phyloP scores from a whole-genome alignment of 106 monocot species.

The Phalaenopsis aphrodite region DNA sequence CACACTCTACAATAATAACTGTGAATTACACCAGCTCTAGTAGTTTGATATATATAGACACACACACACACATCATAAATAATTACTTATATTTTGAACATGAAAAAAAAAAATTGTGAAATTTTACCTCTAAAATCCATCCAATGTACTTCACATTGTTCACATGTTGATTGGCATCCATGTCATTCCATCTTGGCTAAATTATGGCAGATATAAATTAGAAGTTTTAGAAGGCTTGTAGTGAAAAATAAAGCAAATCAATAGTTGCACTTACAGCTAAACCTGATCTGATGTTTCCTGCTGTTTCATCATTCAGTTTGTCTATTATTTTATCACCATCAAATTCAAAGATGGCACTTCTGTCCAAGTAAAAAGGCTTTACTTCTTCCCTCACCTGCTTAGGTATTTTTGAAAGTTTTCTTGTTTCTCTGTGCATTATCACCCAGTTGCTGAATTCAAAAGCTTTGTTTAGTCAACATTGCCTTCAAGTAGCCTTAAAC shows the following conservation, averaged over 20 bases:
- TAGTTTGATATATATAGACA: no score
- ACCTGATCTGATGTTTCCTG: constrained; percentile 40
- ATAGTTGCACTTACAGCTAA: constrained; percentile 29
- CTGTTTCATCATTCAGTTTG: constrained; percentile 40
- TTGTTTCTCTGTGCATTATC: constrained; percentile 58
- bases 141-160: constrained; percentile 62
- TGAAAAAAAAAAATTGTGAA: neutral
- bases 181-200: constrained; percentile 58
- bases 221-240: neutral
- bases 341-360: constrained; percentile 10
- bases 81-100: no score
- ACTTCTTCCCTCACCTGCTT: constrained; percentile 48
- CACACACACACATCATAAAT: no score
- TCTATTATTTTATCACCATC: constrained; percentile 19
- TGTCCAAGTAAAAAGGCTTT: constrained; percentile 30
- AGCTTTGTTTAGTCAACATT: neutral
- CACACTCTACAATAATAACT: constrained; percentile 32
- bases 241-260: neutral
- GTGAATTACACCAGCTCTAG: no score
- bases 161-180: constrained; percentile 64
- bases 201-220: neutral
- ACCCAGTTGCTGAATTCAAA: constrained; percentile 50
- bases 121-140: constrained; percentile 51
- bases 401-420: constrained; percentile 46
- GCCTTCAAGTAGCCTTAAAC: neutral